Base-by-base conservation (phyloP, 257 asterid species). In the Fraxinus quadrangulata region DNA sequence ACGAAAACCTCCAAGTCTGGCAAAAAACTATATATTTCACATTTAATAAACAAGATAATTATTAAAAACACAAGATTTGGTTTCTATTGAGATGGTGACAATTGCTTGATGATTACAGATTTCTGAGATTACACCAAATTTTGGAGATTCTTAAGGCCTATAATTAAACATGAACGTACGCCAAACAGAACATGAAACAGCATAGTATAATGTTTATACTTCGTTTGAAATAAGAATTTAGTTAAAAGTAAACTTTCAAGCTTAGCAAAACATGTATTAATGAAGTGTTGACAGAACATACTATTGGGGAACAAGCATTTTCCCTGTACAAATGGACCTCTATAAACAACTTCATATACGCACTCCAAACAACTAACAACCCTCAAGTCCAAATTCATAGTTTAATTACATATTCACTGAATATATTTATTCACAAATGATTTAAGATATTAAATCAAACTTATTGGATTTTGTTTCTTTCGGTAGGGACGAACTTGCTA, bases 91-190 rank as follows among this genome's bases (percentile, higher is more conserved):
- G 91, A 87, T 70, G 74, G 92, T 82, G 96, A 88, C 92, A 83
- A 88, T 81, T 90, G 89, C 91, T 84, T 84, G 74, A 78, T 76
- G 85, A 88, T 86, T 85, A 83, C 40, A 84, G 89, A 87, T 87
- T 85, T 90, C 89, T 84, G 88, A 90, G 83, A 42, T 42, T 42
- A 12, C 51, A 12, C 51, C 2, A 51, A 51, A 51, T 14, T 51
- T 51, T 4, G 7, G 61, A 51, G 61, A 51, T 49, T 49, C 19
- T 49, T 16, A 49, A 49, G 17, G 21, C 19, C 21, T 16, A 16
- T 51, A 5, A 17, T 51, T 19, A 51, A 51, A 14, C 61, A 51
- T 45, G 34, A 31, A 31, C 34, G 13, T 10, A 45, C 16, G 89
- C 76, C 78, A 91, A 83, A 83, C 71, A 73, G 78, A 65, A 51